Evolutionary conservation across 2,329 filamentous ascomycete species (phyloP).

Genomic region (Periconia sp.): DNA sequence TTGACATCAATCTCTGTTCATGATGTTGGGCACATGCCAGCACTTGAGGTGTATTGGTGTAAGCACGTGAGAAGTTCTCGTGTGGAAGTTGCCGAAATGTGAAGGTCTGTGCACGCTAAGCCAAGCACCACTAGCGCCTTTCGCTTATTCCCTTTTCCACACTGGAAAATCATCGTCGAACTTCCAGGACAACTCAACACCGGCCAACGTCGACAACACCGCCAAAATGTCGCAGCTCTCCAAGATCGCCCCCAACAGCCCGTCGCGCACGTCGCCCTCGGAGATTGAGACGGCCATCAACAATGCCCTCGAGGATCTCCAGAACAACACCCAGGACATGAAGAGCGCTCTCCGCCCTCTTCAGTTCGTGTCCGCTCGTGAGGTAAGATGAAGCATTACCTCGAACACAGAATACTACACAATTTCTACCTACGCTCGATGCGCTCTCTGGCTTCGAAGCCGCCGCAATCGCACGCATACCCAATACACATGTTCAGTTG

Average conservation of each 20-base stretch:
- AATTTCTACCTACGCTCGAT: conserved; percentile 14
- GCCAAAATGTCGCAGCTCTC: conserved; percentile 67
- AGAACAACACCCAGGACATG: conserved; percentile 98
- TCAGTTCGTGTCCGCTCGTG: conserved; percentile 97
- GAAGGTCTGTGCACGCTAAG: background rate
- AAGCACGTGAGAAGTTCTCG: too few species aligned
- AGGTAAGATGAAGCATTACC: conserved; percentile 73
- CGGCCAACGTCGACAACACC: conserved; percentile 24
- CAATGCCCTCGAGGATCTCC: conserved; percentile 75
- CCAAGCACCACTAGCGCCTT: conserved; percentile 2
- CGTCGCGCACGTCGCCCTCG: conserved; percentile 91
- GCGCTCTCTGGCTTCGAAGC: conserved; percentile 30
- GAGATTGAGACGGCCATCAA: conserved; percentile 98
- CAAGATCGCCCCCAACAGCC: conserved; percentile 97
- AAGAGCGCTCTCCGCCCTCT: conserved; percentile 94
- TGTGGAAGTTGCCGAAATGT: too few species aligned
- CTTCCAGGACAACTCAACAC: conserved; percentile 17
- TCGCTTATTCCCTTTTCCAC: conserved; percentile 15
- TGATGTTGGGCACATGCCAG: too few species aligned
- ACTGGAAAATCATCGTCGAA: conserved; percentile 7
- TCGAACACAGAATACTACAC: conserved; percentile 10
- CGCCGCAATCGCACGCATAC: conserved; percentile 14
- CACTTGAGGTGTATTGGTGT: too few species aligned
- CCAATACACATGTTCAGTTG: conserved; percentile 24
- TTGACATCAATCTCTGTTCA: too few species aligned